Evolutionary conservation across 192 early-diverging fungal species (phyloP).

Genomic region (Rhizophagus prolifer): DNA sequence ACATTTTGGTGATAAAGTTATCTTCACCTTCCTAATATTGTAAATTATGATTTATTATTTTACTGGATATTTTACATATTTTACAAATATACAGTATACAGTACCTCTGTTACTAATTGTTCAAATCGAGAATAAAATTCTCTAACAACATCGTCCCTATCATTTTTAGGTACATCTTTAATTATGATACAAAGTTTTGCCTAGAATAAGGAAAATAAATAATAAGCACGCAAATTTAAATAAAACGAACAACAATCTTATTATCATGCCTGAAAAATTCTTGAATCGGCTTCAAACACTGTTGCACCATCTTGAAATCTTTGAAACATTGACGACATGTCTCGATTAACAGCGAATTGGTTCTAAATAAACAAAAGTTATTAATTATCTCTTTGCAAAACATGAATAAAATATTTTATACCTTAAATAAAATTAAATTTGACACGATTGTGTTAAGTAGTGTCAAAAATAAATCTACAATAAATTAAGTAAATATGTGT

Average conservation of each 20-base stretch:
- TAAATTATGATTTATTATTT: too few relatives aligned
- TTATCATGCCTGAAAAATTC: conserved; percentile 10
- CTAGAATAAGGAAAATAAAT: not conserved
- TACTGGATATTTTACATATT: too few relatives aligned
- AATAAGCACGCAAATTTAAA: not conserved
- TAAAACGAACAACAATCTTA: not conserved
- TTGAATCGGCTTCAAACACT: not conserved
- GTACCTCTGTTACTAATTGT: not conserved
- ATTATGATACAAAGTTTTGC: conserved; percentile 27
- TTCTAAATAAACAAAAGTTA: not conserved
- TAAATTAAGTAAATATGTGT: not conserved
- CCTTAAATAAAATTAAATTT: conserved; percentile 8
- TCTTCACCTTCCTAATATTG: conserved; percentile 17
- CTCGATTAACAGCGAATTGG: conserved; percentile 23
- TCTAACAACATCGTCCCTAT: conserved; percentile 1
- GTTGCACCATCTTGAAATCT: conserved; percentile 25
- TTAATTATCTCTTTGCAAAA: too few relatives aligned
- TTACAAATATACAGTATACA: too few relatives aligned
- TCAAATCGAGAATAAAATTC: conserved; percentile 8
- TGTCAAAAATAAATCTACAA: not conserved
- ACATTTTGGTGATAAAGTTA: conserved; percentile 29
- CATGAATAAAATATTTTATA: not conserved
- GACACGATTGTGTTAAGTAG: conserved; percentile 11
- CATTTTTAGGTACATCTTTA: conserved; percentile 24
- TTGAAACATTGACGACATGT: conserved; percentile 30